Evolutionary conservation across 768 basidiomycete genomes (phyloP), one percentile per base, ranked within the genome.

Genomic region (Tricholoma furcatifolium): DNA sequence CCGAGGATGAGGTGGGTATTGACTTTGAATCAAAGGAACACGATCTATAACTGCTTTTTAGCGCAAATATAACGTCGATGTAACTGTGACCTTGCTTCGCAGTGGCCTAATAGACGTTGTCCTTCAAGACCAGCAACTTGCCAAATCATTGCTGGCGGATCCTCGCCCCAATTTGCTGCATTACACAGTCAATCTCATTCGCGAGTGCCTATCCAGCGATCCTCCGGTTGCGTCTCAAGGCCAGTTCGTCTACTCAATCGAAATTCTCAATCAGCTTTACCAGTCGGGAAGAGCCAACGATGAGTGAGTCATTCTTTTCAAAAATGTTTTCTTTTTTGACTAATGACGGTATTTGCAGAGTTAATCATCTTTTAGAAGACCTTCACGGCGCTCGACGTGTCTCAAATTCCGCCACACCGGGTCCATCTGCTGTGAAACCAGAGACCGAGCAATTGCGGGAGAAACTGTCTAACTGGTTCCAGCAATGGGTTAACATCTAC

Each of bases 11-110:
- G 74, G 93, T 94, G 51, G 51, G 83, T 74, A 18, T 15, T 32
- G 49, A 6, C 23, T 39, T 43, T 34, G 30, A 20, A 21, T 32
- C 40, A 35, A 54, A 1, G 49, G 42, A 39, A 49, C 56, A n/a
- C 11, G 14, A 51, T 15, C 21, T 60, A 17, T 63, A 23, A 17
- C 35, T 31, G n/a, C 57, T 58, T 53, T 46, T 7, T 61, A 95
- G 92, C 92, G 97, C 62, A 99, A 99, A 72, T 89, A 91, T 72
- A 98, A 98, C 64, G 86, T 98, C 10, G 83, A 93, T 10, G 96
- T 97, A 58, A 97, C 94, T 0, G 84, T 92, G 24, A 90, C 92
- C 1, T 79, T 99, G 34, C 74, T 98, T 49, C 84, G 88, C 40
- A 90, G 90, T 49, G 85, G 89, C 45, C 80, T 98, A 20, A 79